Base-by-base conservation (phyloP, 495 filamentous ascomycete genomes). In the Talaromyces trachyspermus region DNA sequence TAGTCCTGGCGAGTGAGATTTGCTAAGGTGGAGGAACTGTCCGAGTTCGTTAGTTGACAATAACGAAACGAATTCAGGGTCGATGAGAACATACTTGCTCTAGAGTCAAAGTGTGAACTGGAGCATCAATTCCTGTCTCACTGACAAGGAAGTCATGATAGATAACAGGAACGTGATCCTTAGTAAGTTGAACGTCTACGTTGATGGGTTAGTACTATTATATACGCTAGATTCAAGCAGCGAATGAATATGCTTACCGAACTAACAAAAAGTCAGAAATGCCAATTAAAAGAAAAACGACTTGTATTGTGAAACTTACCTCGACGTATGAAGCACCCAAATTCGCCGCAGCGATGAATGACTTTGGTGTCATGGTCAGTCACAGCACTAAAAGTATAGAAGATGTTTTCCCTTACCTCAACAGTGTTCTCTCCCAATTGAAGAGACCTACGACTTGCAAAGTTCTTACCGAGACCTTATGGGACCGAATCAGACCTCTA, bases 71-170 rank as follows among this genome's bases (percentile, higher is more conserved):
- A 11, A 18, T 18, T 8, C 23, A 39, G 29, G 17, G 18, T 32
- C 15, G 14, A 3, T 19, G 19, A 29, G 10, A 18, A 38, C 50
- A 9, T 48, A 69, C 63, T 65, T 94, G 94, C 51, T 98, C 91
- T 2, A 97, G 70, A 0, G 91, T 97, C 43, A 99, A 72, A 3
- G 88, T 89, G 57, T 99, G 94, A 1, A 99, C 89, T 0, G 94
- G 94, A 0, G 91, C 94, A 63, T 99, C 94, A 48, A 95, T 95
- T 1, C 94, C 94, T 0, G 94, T 99, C 66, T 99, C 94, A 60
- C 89, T 95, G 62, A 99, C 92, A 12, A 99, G 74, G 56, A 99
- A 99, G 64, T 99, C 94, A 62, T 99, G 94, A 62, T 99, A 99
- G 55, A 99, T 95, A 55, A 99, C 90, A 14, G 94, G 94, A 6